Evolutionary conservation across 768 basidiomycete species (phyloP).

Genomic region (Chalciporus piperatus): DNA sequence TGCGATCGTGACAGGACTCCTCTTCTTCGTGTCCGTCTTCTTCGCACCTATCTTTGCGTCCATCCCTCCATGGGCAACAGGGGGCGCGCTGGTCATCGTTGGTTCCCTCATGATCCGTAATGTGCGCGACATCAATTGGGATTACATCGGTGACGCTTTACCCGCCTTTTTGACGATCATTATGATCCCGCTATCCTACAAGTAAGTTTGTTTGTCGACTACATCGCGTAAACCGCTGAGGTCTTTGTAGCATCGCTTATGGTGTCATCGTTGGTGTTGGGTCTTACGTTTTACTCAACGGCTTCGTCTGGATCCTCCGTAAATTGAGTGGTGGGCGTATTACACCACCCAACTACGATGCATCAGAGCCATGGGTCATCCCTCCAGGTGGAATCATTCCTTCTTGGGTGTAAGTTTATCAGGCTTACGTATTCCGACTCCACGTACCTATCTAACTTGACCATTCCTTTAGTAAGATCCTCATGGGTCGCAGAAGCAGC

Average conservation of each 20-base stretch:
- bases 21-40: constrained; percentile 83
- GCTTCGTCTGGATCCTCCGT: constrained; percentile 55
- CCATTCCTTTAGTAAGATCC: constrained; percentile 20
- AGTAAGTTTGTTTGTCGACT: constrained; percentile 42
- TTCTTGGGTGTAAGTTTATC: constrained; percentile 55
- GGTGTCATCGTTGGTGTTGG: constrained; percentile 80
- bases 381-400: constrained; percentile 72
- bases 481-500: constrained; percentile 15
- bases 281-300: constrained; percentile 73
- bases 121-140: constrained; percentile 85
- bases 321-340: constrained; percentile 58
- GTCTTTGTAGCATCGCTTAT: constrained; percentile 68
- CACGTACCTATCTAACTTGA: not conserved
- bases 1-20: constrained; percentile 65
- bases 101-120: constrained; percentile 90
- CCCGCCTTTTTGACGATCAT: constrained; percentile 83
- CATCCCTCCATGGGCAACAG: constrained; percentile 85
- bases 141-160: constrained; percentile 82
- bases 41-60: constrained; percentile 88
- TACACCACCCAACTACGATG: constrained; percentile 60
- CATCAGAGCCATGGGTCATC: constrained; percentile 65
- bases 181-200: constrained; percentile 75
- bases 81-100: constrained; percentile 80
- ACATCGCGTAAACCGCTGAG: not conserved
- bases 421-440: not conserved